Base-by-base conservation (phyloP, 139 green algal genomes). In the Chlorella sp. region DNA sequence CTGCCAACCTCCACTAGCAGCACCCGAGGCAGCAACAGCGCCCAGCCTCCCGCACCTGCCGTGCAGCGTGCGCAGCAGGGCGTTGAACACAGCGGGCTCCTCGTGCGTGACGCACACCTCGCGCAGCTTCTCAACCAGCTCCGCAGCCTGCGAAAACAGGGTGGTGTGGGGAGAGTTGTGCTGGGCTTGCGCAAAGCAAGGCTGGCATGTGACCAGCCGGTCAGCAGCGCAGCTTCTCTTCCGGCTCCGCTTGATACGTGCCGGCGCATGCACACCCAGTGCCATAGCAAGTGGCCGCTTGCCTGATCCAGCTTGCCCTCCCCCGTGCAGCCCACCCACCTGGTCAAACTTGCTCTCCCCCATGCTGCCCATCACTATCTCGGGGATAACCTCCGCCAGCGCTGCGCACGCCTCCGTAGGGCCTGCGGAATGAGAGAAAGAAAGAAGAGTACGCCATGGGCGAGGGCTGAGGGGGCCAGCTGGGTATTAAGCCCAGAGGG, bases 91-190 rank as follows among this genome's bases (percentile, higher is more conserved):
- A 34, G n/a, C 28, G 18, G 68, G 47, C 60, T 73, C 30, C 38
- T 87, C 60, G 32, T 47, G 26, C 47, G 32, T 15, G 56, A 47
- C 44, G 78, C 65, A 84, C 39, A 21, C 34, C 28, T 38, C 65
- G 15, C 65, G 55, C 96, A 99, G 86, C 85, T 92, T 34, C 89
- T 95, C 36, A 92, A 97, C 86, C 98, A 96, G 91, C 98, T 97
- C 74, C 56, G 36, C 96, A 95, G 41, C 91, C 94, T 75, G 97
- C 97, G 91, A 97, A 97, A 20, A 57, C n/a, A n/a, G n/a, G n/a
- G n/a, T n/a, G n/a, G n/a, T n/a, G n/a, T n/a, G n/a, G n/a, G n/a
- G n/a, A n/a, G n/a, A n/a, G n/a, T n/a, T 2, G 60, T 9, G 21
- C 1, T 28, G 13, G 21, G 20, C 23, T 2, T 32, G 60, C 23